Evolutionary conservation across 306 rosid genomes (phyloP), one percentile per base, ranked within the genome.

Genomic region (Luffa acutangula): DNA sequence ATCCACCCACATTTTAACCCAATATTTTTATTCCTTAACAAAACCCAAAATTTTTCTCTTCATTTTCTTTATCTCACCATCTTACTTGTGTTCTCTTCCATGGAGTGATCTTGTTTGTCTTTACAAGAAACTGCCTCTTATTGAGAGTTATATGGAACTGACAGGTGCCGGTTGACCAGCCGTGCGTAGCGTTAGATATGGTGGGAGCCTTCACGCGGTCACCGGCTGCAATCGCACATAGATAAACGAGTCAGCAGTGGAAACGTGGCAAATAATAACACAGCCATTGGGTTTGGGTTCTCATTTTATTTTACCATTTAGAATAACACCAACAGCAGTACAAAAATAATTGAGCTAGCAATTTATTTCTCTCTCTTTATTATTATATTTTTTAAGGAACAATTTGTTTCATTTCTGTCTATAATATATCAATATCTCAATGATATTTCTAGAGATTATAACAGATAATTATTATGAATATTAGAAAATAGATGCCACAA

Each of bases 131-230:
- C 53, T 9, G 17, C 53, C 4, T 49, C 1, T 63, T 63, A 10
- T 65, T 65, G 34, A 21, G n/a, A 4, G 0, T 9, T 45, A 5
- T n/a, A 21, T 42, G 12, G 11, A 18, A 72, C 9, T 5, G 62
- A 74, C 78, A 74, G 78, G 78, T 74, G 62, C 78, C 78, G 18
- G 78, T 74, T 31, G 78, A 74, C 43, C 78, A 74, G 45, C 78
- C 78, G 6, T 74, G 78, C 78, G 39, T 74, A 48, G 78, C 78
- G 62, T 74, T 74, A 17, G 78, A 74, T 12, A 74, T 74, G 78
- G 62, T 74, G 78, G 78, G 45, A 48, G 78, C 78, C 21, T 49
- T 33, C 45, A 74, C 78, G n/a, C 60, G 36, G 43, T 74, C 78
- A 49, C 78, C 78, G 60, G 78, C 78, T 43, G 14, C 52, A 36